phyloP scores from a whole-genome alignment of 2,329 filamentous ascomycete genomes.

The Fusarium sp. region DNA sequence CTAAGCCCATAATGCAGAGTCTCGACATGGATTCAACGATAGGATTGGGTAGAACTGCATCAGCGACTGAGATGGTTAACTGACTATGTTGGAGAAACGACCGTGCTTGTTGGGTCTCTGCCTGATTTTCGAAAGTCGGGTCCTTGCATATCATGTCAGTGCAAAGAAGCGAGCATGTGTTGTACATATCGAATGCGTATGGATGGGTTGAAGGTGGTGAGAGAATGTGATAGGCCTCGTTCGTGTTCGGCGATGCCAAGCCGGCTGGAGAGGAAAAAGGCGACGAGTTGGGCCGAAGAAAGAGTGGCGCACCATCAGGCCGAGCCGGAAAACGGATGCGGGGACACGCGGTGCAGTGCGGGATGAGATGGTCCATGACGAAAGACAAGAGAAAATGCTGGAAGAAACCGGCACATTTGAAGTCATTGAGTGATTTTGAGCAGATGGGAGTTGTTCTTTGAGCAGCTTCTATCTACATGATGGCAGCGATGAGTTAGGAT shows the following conservation, averaged over 20 bases:
- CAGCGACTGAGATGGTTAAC: neutral
- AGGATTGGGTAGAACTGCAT: conserved; percentile 1
- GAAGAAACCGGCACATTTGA: conserved; percentile 28
- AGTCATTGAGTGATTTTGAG: conserved; percentile 6
- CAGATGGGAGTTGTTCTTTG: no score
- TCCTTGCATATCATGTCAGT: conserved; percentile 32
- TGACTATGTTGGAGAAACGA: neutral
- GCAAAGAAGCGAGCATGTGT: conserved; percentile 18
- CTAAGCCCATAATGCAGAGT: neutral
- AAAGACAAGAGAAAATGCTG: conserved; percentile 41
- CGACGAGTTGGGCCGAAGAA: conserved; percentile 35
- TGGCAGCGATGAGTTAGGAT: no score
- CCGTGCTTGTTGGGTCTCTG: neutral
- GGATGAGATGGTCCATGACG: conserved; percentile 36
- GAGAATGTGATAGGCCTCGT: conserved; percentile 34
- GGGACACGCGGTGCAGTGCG: conserved; percentile 28
- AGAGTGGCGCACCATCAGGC: conserved; percentile 20
- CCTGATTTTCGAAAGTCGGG: conserved; percentile 6
- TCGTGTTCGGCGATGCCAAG: conserved; percentile 38
- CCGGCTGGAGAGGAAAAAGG: conserved; percentile 26
- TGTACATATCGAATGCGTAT: conserved; percentile 2
- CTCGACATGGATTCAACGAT: conserved; percentile 8
- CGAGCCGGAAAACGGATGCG: conserved; percentile 40
- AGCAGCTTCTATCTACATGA: neutral
- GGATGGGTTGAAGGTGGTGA: conserved; percentile 34